These are phyloP conservation scores for Microbotryum lychnidis-dioicae DNA, from an alignment of 1,284 basidiomycete genomes.

Conservation along the genomic window DNA sequence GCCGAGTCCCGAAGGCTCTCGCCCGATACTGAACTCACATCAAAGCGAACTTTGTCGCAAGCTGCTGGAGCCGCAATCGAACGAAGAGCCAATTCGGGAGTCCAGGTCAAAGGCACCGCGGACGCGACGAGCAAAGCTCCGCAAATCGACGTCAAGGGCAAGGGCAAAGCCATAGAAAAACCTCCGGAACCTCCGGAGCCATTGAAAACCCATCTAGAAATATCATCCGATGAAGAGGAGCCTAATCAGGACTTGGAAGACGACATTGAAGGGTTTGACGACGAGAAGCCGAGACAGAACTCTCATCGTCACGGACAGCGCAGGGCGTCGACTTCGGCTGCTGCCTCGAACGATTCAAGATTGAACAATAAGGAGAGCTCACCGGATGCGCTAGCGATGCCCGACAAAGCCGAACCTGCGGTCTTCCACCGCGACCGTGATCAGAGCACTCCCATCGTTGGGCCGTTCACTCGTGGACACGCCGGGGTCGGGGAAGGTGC, in stretches of 20 bases:
- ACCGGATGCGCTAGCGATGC: not conserved
- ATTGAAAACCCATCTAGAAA: not conserved
- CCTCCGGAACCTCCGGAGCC: not conserved
- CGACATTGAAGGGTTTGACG: conserved; percentile 4
- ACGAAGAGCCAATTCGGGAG: too few species aligned
- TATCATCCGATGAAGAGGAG: not conserved
- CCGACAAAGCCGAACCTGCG: not conserved
- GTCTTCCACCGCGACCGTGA: not conserved
- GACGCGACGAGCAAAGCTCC: too few species aligned
- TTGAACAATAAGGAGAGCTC: not conserved
- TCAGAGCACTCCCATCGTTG: not conserved
- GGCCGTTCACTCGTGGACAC: too few species aligned
- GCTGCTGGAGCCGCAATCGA: too few species aligned
- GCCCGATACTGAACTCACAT: too few species aligned
- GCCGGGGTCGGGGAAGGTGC: too few species aligned
- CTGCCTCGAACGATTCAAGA: not conserved
- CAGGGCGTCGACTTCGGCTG: not conserved
- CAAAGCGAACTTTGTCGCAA: too few species aligned
- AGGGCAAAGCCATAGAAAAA: conserved; percentile 2
- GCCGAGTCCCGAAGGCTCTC: too few species aligned
- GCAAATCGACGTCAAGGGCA: not conserved
- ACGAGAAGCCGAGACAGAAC: not conserved
- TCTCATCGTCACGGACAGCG: not conserved
- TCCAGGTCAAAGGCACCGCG: too few species aligned
- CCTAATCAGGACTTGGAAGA: not conserved